These are phyloP conservation scores for Polytrichum formosum DNA, from an alignment of 225 moss, liverwort and hornwort genomes.

Conservation along the genomic window DNA sequence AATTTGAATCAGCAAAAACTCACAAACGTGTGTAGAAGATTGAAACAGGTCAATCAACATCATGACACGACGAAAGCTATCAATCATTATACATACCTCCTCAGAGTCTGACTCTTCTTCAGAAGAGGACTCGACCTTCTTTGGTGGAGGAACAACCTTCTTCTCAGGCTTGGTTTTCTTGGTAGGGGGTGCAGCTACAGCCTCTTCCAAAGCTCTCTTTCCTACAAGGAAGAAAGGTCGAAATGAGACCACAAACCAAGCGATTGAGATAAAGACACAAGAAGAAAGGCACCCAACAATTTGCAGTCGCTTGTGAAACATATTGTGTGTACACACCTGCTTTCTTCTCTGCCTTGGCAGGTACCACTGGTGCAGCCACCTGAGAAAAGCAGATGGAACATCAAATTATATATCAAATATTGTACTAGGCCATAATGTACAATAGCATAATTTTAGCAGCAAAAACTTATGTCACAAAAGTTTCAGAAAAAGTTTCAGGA, in stretches of 20 bases:
- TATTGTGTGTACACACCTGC: constrained; percentile 19
- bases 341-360: constrained; percentile 27
- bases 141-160: constrained; percentile 45
- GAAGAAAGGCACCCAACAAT: no score
- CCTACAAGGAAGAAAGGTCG: background rate
- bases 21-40: no score
- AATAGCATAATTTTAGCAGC: no score
- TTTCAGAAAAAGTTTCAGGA: fast-evolving
- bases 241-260: background rate
- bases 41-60: no score
- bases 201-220: constrained; percentile 46
- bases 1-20: background rate
- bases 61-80: no score
- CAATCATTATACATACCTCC: constrained; percentile 4
- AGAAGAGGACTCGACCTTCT: constrained; percentile 28
- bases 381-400: background rate
- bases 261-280: no score
- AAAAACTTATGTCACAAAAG: no score
- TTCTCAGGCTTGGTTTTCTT: constrained; percentile 53
- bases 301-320: no score
- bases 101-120: constrained; percentile 47
- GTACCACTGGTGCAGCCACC: constrained; percentile 34
- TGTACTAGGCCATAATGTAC: no score
- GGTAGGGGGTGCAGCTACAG: constrained; percentile 28
- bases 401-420: background rate